Evolutionary conservation across 192 early-diverging fungal species (phyloP), one percentile per base, ranked within the genome.

Genomic region (Funneliformis geosporum): DNA sequence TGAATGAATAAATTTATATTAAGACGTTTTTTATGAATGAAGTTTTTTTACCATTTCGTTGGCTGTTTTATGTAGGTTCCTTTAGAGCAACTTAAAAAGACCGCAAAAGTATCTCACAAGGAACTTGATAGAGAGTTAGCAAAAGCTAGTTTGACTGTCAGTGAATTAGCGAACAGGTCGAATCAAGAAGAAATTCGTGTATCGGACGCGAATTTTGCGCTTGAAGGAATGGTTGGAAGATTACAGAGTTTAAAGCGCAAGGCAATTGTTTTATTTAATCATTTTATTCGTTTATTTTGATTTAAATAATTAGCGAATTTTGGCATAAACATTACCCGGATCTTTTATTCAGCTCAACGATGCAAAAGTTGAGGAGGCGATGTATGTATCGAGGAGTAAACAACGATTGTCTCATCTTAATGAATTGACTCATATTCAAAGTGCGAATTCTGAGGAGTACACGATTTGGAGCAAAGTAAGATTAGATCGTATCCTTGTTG

Each of bases 401-500:
- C 80, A 85, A 65, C 87, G 98, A 12, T 81, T 98, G 11, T 84
- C 91, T 14, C 94, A 99, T 80, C 81, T 99, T 9, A 88, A 87
- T 66, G 89, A 94, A 66, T 83, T 99, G 14, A 87, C 89, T 42
- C 62, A 77, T 40, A 92, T 98, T 38, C 80, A 84, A 6, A 88
- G 88, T 0, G 76, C 90, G 0, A 88, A 94, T 28, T 87, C 91
- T 46, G 88, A 90, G 14, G 95, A 89, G 76, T 98, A 93, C 82
- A 86, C 87, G 38, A 85, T 89, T 67, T 99, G 98, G 98, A 92
- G 92, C 74, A 90, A 93, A 60, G 89, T 90, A 7, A 90, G 97
- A 11, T 83, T 99, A 28, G 91, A 97, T 83, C 89, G 96, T 18
- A 88, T 99, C 38, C 84, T 99, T 76, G 94, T 96, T 2, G 98